Base-by-base conservation (phyloP, 345 rosid genomes). In the Dovyalis caffra region DNA sequence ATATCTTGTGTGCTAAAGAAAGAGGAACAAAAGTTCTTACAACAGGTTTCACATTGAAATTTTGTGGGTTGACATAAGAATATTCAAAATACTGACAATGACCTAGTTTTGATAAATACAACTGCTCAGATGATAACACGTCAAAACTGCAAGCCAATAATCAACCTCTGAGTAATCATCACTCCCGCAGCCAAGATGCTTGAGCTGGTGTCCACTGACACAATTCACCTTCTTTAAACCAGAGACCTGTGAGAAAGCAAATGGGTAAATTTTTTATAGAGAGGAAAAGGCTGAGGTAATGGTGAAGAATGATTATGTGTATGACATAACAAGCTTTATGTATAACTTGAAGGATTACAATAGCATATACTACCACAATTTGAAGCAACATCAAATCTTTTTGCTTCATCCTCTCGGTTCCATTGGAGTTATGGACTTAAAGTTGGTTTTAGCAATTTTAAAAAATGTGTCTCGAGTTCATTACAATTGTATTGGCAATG, bases 201-300 rank as follows among this genome's bases (percentile, higher is more conserved):
- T 77, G 88, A 81, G 91, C 92, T 14, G 97, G 87, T 70, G 94
- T 87, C 99, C 97, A 95, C 76, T 85, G 70, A 77, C 92, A 91
- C 60, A 91, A 23, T 70, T 95, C 99, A 21, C 90, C 95, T 77
- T 91, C 97, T 83, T 92, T 86, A 78, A 95, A 95, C 99, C 99
- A 95, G 20, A 95, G 85, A 60, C 76, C 97, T 95, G 86, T 43
- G 49, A 14, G 57, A 63, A 79, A 70, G 45, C 67, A 74, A 75
- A 72, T 26, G 37, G 45, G 31, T 68, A 21, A 21, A 61, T 23
- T 64, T 23, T 32, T 62, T 18, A 31, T 43, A 1, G 49, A 14
- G 18, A 43, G 49, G 15, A 34, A 14, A 49, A 25, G 28, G 53
- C 56, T 38, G 37, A 47, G 56, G 8, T 71, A 35, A 71, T 7